Conservation (phyloP, 106 monocot genomes). For the Apostasia ramifera region DNA sequence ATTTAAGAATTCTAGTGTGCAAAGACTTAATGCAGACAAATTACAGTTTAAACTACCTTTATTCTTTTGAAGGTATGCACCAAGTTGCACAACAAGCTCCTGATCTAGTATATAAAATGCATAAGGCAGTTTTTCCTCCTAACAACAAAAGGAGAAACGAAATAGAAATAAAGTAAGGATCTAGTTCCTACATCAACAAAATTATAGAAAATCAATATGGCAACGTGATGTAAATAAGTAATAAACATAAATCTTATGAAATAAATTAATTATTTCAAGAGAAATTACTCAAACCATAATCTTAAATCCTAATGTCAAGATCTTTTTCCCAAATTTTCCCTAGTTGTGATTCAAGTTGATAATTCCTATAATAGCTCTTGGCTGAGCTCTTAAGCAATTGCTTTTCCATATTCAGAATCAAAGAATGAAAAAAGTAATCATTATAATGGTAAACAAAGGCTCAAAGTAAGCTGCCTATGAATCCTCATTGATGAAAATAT, state of each 20-base stretch:
- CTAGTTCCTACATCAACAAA: neutral
- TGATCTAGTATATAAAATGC: slow-evolving; percentile 86
- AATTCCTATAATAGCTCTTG: no score
- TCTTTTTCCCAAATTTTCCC: neutral
- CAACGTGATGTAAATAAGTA: neutral
- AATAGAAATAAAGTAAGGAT: neutral
- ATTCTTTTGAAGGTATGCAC: slow-evolving; percentile 58
- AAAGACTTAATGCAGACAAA: neutral
- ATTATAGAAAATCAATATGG: neutral
- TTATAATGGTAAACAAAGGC: no score
- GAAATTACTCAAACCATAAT: neutral
- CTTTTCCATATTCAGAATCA: no score
- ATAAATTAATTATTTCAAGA: neutral
- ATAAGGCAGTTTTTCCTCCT: slow-evolving; percentile 93
- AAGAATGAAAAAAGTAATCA: no score
- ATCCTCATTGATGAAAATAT: no score
- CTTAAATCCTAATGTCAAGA: neutral
- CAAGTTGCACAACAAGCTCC: slow-evolving; percentile 71
- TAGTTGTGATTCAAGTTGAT: no score
- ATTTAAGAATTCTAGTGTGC: neutral
- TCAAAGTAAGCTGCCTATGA: no score
- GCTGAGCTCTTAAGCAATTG: no score
- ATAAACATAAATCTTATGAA: neutral
- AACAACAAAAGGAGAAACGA: neutral
- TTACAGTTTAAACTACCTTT: slow-evolving; percentile 37